Conservation (phyloP, 768 basidiomycete species). For the Lentinula guzmanii region DNA sequence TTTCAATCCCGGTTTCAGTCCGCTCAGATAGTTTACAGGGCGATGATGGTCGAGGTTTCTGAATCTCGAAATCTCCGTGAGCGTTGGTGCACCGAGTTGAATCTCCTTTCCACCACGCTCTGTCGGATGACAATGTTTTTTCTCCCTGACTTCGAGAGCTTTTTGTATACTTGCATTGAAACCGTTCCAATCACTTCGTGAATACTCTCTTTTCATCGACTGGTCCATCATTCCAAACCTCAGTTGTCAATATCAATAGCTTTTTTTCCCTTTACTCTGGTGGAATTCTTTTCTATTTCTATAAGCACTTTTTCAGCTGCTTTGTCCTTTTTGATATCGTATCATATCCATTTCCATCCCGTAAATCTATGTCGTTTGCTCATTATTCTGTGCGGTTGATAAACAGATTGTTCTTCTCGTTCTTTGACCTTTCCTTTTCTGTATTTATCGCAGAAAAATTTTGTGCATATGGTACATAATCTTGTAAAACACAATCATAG, state of each 20-base stretch:
- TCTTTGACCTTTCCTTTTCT: slow-evolving; percentile 4
- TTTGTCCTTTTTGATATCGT: neutral
- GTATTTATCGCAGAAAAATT: slow-evolving; percentile 14
- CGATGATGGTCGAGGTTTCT: slow-evolving; percentile 36
- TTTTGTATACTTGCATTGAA: slow-evolving; percentile 5
- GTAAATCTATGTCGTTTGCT: slow-evolving; percentile 9
- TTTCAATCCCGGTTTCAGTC: slow-evolving; percentile 19
- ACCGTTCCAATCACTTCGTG: neutral
- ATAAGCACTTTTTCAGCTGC: neutral
- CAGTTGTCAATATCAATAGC: neutral
- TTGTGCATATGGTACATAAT: slow-evolving; percentile 9
- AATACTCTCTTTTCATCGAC: neutral
- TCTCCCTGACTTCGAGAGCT: neutral
- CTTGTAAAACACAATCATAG: slow-evolving; percentile 5
- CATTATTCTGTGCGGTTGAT: slow-evolving; percentile 5
- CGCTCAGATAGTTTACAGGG: slow-evolving; percentile 40
- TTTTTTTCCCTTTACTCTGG: neutral
- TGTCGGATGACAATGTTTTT: neutral
- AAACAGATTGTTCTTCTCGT: neutral
- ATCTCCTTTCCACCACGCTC: neutral
- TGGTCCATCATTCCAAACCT: neutral
- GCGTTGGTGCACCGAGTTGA: neutral
- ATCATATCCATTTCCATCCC: slow-evolving; percentile 9
- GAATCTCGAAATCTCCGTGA: slow-evolving; percentile 10
- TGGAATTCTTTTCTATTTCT: neutral